These are phyloP conservation scores for Litsea cubeba DNA, from an alignment of 164 flowering plant genomes.

Conservation along the genomic window DNA sequence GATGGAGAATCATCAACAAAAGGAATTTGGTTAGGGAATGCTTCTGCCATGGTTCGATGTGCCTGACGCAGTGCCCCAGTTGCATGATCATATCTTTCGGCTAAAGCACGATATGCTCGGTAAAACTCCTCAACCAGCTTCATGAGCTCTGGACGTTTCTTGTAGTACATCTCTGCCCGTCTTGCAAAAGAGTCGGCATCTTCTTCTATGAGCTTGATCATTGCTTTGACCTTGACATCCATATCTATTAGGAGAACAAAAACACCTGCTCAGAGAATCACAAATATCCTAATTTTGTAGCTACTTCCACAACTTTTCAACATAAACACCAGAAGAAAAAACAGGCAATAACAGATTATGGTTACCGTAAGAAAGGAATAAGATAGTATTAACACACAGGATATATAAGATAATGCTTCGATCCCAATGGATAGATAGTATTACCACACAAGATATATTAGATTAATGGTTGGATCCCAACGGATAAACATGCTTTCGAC, in stretches of 20 bases:
- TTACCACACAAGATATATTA: not conserved
- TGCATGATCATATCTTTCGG: slow-evolving; percentile 90
- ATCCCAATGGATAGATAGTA: not conserved
- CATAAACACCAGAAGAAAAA: not conserved
- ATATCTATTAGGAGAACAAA: slow-evolving; percentile 50
- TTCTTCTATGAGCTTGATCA: slow-evolving; percentile 96
- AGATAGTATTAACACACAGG: not conserved
- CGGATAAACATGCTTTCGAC: not conserved
- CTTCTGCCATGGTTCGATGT: slow-evolving; percentile 74
- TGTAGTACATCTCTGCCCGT: slow-evolving; percentile 97
- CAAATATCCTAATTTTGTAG: not conserved
- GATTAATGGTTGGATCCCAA: not conserved
- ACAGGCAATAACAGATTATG: not conserved
- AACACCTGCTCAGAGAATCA: not conserved
- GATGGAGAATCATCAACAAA: slow-evolving; percentile 50
- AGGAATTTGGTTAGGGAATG: slow-evolving; percentile 75
- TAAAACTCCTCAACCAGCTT: slow-evolving; percentile 90
- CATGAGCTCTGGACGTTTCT: slow-evolving; percentile 92
- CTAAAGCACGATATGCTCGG: slow-evolving; percentile 88
- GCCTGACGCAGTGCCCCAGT: slow-evolving; percentile 84
- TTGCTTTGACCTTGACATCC: slow-evolving; percentile 80
- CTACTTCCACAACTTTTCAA: not conserved
- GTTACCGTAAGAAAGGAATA: not conserved
- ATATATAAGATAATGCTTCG: not conserved
- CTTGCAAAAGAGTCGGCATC: slow-evolving; percentile 96